phyloP scores from a whole-genome alignment of 805 yeast species.

The Schwanniomyces pseudopolymorphus region DNA sequence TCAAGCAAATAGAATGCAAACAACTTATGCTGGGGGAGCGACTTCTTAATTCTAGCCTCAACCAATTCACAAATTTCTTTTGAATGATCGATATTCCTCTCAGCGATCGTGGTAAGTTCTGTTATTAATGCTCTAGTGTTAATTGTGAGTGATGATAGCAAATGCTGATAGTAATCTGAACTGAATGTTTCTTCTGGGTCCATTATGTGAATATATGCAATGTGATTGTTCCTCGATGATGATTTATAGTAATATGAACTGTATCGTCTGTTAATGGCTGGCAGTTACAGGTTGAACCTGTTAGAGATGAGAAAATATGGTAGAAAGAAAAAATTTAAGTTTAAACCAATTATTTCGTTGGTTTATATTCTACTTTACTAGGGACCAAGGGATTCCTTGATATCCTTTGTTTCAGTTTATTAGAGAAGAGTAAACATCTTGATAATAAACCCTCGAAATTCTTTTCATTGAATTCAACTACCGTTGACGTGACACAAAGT shows the following conservation, averaged over 20 bases:
- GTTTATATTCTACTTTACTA: not conserved
- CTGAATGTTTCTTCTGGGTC: constrained; percentile 21
- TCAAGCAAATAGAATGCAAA: constrained; percentile 39
- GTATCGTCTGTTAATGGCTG: not conserved
- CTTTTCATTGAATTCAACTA: not conserved
- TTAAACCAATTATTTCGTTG: not conserved
- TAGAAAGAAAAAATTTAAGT: not conserved
- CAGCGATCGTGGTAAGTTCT: constrained; percentile 40
- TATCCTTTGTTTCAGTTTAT: not conserved
- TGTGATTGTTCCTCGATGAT: not conserved
- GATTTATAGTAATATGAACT: not conserved
- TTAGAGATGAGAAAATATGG: not conserved
- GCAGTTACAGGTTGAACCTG: not conserved
- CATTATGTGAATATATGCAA: constrained; percentile 1
- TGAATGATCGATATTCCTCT: constrained; percentile 29
- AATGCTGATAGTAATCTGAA: constrained; percentile 28
- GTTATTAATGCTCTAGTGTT: constrained; percentile 38
- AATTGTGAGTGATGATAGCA: constrained; percentile 33
- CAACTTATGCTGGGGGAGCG: constrained; percentile 39
- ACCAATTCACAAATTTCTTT: constrained; percentile 30
- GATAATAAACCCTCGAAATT: not conserved
- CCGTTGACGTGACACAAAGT: not conserved
- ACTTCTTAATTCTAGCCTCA: constrained; percentile 34
- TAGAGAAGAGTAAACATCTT: not conserved
- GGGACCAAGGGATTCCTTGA: not conserved